These are phyloP conservation scores for Oenanthe javanica DNA, from an alignment of 140 eudicot species.

Conservation along the genomic window DNA sequence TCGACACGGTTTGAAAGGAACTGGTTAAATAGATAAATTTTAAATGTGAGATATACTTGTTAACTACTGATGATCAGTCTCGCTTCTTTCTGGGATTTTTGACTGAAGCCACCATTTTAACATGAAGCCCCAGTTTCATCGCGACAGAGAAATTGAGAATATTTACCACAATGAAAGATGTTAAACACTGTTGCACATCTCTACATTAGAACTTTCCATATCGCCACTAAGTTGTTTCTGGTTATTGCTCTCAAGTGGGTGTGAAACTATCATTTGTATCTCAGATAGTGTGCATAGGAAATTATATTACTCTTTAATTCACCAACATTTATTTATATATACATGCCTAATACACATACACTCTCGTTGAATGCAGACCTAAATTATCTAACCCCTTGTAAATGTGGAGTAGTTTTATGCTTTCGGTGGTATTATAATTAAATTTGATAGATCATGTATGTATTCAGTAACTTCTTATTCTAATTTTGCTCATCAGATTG, in stretches of 20 bases:
- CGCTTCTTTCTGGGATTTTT: not conserved
- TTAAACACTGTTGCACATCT: not conserved
- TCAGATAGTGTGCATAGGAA: not conserved
- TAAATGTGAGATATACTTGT: not conserved
- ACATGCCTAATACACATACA: not conserved
- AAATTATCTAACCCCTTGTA: not conserved
- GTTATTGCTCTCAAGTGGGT: not conserved
- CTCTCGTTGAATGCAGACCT: not conserved
- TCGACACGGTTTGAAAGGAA: not conserved
- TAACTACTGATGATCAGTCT: not conserved
- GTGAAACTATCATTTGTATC: not conserved
- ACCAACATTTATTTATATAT: not conserved
- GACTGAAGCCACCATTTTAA: not conserved
- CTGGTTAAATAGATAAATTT: not conserved
- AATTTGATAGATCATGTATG: too few species aligned
- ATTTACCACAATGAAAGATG: not conserved
- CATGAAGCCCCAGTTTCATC: not conserved
- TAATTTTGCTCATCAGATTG: not conserved
- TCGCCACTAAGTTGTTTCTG: not conserved
- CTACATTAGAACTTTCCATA: not conserved
- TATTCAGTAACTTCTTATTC: too few species aligned
- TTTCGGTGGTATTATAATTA: too few species aligned
- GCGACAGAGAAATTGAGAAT: not conserved
- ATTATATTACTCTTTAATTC: not conserved
- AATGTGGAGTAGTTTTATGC: not conserved